Percentiles rank a stretch among this genome's conserved stretches.
phyloP scores from a whole-genome alignment of 495 filamentous ascomycete genomes.

The Diplogelasinospora grovesii region DNA sequence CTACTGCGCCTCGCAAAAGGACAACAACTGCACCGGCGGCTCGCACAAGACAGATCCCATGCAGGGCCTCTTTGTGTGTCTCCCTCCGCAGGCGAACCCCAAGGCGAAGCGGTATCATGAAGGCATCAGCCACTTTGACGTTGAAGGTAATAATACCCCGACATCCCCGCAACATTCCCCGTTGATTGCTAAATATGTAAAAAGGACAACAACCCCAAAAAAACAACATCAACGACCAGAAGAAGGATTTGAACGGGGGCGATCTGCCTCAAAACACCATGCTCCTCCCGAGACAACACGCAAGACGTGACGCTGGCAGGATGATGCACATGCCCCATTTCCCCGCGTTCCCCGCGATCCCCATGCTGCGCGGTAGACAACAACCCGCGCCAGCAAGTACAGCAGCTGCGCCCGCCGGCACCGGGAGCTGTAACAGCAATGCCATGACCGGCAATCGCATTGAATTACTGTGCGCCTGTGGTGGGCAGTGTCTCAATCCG shows the following conservation, averaged over 20 bases:
- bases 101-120: conserved; percentile 11
- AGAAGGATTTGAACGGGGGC: not conserved
- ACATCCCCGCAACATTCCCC: not conserved
- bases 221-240: not conserved
- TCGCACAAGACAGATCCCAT: conserved; percentile 32
- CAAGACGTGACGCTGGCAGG: not conserved
- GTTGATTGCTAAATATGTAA: not conserved
- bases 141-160: too few relatives aligned
- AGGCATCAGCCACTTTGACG: not conserved
- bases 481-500: conserved; percentile 32
- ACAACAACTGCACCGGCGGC: conserved; percentile 33
- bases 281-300: not conserved
- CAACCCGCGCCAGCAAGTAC: not conserved
- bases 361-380: too few relatives aligned
- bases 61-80: conserved; percentile 37
- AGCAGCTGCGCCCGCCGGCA: not conserved
- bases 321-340: not conserved
- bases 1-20: conserved; percentile 32
- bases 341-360: not conserved
- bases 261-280: too few relatives aligned
- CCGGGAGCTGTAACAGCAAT: conserved; percentile 1
- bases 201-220: not conserved
- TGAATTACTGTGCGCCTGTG: conserved; percentile 34
- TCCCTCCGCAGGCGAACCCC: conserved; percentile 19
- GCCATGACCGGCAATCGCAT: conserved; percentile 21